Conservation (phyloP, 305 asterid species). For the Caryopteris hybrid region DNA sequence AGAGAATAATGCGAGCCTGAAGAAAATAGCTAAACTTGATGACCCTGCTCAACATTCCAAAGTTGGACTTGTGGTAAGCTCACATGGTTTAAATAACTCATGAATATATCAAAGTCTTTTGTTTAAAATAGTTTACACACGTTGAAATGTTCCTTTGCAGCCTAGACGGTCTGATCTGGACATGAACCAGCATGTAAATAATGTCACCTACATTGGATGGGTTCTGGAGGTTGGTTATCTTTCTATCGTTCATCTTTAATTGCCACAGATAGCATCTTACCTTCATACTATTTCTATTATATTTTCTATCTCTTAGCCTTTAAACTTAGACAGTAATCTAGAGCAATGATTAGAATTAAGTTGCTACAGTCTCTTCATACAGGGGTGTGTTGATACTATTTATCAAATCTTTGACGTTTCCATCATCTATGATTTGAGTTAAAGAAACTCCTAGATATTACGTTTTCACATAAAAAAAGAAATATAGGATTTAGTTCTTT, state of each 20-base stretch:
- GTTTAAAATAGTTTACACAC: neutral
- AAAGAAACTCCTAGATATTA: neutral
- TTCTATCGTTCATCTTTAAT: slow-evolving; percentile 1
- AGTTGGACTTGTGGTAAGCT: slow-evolving; percentile 64
- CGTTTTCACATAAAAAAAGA: neutral
- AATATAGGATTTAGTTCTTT: neutral
- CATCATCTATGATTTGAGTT: neutral
- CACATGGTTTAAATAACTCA: neutral
- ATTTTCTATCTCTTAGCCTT: neutral
- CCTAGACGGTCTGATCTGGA: slow-evolving; percentile 95
- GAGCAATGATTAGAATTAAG: neutral
- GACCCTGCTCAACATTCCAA: slow-evolving; percentile 51
- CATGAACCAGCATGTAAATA: slow-evolving; percentile 94
- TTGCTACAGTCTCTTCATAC: neutral
- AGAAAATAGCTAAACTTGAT: slow-evolving; percentile 72
- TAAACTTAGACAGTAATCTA: neutral
- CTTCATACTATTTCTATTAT: neutral
- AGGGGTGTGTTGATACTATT: neutral
- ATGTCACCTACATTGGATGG: slow-evolving; percentile 96
- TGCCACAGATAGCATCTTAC: neutral
- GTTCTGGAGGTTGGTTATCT: slow-evolving; percentile 77
- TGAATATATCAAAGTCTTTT: slow-evolving; percentile 20
- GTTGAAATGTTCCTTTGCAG: slow-evolving; percentile 44
- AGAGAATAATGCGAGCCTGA: slow-evolving; percentile 85
- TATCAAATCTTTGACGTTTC: neutral